Base-by-base conservation (phyloP, 2,329 filamentous ascomycete species). In the Fusarium praegraminearum region DNA sequence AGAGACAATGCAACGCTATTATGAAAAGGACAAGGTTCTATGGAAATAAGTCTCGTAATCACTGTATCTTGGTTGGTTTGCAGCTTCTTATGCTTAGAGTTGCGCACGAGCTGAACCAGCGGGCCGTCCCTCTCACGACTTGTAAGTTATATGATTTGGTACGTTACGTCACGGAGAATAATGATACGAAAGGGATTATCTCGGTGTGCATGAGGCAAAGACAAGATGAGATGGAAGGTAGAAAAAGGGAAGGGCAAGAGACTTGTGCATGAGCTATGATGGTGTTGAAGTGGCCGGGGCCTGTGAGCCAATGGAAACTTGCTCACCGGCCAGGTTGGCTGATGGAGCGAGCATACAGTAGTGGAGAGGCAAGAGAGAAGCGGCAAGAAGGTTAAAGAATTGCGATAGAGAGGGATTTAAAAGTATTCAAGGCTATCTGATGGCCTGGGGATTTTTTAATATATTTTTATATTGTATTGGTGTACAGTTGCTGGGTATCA, bases 301-400 rank as follows among this genome's bases (percentile, higher is more conserved):
- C 41, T 44, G 49, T 61, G 52, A 61, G 66, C 81, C 81, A 83
- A 83, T 83, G 77, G 80, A 83, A 83, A 83, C 81, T 82, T 83
- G 81, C 81, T 83, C 81, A 80, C 66, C 54, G 57, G 70, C 74
- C 66, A 72, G 74, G 73, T 73, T 68, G 67, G 62, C 65, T 65
- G 67, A 73, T 71, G 63, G 69, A 71, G 66, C 65, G 67, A 65
- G 54, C 52, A 65, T 45, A 55, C 26, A 26, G 58, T 63, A 67
- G 62, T 65, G 45, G 69, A 55, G 60, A 67, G 55, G 52, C 49
- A 53, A 50, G 60, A 64, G 52, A 51, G 60, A 55, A 56, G 41
- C 33, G 64, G 49, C 52, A 46, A 33, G 49, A 67, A 43, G 33
- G 38, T 54, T 36, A 26, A 32, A 52, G 22, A 54, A 57, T 35